Evolutionary conservation across 208 protist species (phyloP), one percentile per base, ranked within the genome.

Genomic region (Leishmania tropica): DNA sequence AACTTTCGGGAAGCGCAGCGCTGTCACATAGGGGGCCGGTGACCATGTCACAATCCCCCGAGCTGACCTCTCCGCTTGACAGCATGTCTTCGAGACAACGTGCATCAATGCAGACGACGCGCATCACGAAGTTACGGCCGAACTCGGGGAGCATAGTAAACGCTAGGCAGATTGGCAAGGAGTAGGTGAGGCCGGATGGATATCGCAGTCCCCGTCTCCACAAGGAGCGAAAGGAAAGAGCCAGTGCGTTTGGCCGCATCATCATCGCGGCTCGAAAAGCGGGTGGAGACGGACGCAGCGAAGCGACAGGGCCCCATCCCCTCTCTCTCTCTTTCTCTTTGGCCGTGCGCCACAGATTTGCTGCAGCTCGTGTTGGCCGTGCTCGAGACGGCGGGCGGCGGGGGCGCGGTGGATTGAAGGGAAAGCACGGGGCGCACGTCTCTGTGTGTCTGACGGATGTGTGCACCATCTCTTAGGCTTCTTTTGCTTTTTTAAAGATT

Each of bases 101-200:
- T 17, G 47, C 31, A 7, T 47, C 24, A 5, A 45, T n/a, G 47
- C 60, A 80, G 42, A 47, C 76, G n/a, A 45, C 76, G 62, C 64
- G 62, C 48, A 58, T 80, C 58, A 70, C 40, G 1, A 80, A 80
- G 64, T 17, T 42, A 56, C 60, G 64, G 45, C 64, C 76, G 31
- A 51, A 11, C 56, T 5, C 40, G 42, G 75, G 31, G 19, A 65
- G 31, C 40, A 64, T 24, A 53, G 11, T 15, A 1, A 65, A 17
- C 35, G 7, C 54, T 24, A 42, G 40, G 54, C 58, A 8, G 2
- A 10, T 31, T n/a, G 13, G 11, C 7, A 78, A 62, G 48, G n/a
- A 37, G 5, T 76, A 62, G 17, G 13, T 28, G 35, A 45, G 7
- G n/a, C 24, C 7, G 42, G 47, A 62, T 4, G 2, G 40, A 40